Conservation (phyloP, 305 asterid species). For the Coffea humblotiana region DNA sequence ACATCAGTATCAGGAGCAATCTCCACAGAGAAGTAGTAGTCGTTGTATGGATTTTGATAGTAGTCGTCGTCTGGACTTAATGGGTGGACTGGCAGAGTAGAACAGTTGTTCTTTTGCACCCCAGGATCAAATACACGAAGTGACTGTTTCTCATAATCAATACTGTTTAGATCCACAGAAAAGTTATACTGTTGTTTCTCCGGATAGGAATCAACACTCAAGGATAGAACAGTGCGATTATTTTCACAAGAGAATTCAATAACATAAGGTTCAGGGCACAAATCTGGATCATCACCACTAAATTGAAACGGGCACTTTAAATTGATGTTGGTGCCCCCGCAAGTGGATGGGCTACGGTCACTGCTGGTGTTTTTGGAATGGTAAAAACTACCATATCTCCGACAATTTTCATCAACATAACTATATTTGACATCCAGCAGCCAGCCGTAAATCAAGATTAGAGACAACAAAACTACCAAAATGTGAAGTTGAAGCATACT, state of each 20-base stretch:
- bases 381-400: no score
- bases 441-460: no score
- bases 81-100: not conserved
- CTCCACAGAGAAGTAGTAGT: no score
- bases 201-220: no score
- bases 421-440: not conserved
- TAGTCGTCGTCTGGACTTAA: not conserved
- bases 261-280: slow-evolving; percentile 1
- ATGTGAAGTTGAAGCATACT: no score
- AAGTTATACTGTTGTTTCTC: not conserved
- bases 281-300: slow-evolving; percentile 3
- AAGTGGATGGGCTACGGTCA: slow-evolving; percentile 5
- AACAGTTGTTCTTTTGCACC: slow-evolving; percentile 5
- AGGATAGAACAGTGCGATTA: slow-evolving; percentile 8
- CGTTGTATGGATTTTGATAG: not conserved
- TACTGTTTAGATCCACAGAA: not conserved
- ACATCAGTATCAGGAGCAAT: not conserved
- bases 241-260: slow-evolving; percentile 29
- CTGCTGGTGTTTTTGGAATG: no score
- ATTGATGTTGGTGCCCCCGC: not conserved
- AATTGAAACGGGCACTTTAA: not conserved
- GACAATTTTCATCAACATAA: no score
- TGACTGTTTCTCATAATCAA: not conserved
- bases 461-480: no score
- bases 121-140: not conserved